A percentile compares a stretch with the other conserved stretches of the same genome.
These are phyloP conservation scores for Backusella psychrophila DNA, from an alignment of 192 early-diverging fungal genomes.

Conservation along the genomic window DNA sequence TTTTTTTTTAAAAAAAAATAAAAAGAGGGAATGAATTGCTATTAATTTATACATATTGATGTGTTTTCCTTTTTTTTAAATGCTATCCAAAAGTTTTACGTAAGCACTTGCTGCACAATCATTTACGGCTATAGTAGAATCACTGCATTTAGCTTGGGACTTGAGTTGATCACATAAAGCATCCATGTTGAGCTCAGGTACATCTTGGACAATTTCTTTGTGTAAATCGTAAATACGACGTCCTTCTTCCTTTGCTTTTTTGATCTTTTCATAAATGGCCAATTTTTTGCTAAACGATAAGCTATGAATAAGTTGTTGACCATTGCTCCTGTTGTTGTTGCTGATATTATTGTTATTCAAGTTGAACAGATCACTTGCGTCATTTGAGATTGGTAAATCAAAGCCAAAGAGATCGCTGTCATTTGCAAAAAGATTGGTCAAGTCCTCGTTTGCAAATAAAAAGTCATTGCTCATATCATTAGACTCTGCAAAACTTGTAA, in stretches of 20 bases:
- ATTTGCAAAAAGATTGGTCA: conserved; percentile 9
- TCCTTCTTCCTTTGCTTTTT: background rate
- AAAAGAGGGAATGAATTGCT: background rate
- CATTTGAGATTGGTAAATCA: background rate
- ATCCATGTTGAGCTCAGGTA: conserved; percentile 18
- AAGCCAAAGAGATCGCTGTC: conserved; percentile 16
- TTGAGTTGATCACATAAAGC: conserved; percentile 25
- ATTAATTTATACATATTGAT: background rate
- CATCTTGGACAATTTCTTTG: conserved; percentile 9
- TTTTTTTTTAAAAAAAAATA: background rate
- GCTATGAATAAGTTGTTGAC: background rate
- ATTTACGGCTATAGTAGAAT: background rate
- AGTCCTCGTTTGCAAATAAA: conserved; percentile 4
- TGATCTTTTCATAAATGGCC: background rate
- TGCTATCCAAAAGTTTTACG: conserved; percentile 12
- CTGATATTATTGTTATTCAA: background rate
- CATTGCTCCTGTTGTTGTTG: background rate
- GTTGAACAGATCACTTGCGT: background rate
- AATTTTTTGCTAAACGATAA: background rate
- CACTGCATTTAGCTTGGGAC: conserved; percentile 18
- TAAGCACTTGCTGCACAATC: conserved; percentile 21
- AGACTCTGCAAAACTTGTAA: background rate
- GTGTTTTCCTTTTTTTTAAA: background rate
- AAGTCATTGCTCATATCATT: background rate
- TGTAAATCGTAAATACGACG: conserved; percentile 5